phyloP scores from a whole-genome alignment of 257 asterid species.

The Nicotiana obtusifolia region DNA sequence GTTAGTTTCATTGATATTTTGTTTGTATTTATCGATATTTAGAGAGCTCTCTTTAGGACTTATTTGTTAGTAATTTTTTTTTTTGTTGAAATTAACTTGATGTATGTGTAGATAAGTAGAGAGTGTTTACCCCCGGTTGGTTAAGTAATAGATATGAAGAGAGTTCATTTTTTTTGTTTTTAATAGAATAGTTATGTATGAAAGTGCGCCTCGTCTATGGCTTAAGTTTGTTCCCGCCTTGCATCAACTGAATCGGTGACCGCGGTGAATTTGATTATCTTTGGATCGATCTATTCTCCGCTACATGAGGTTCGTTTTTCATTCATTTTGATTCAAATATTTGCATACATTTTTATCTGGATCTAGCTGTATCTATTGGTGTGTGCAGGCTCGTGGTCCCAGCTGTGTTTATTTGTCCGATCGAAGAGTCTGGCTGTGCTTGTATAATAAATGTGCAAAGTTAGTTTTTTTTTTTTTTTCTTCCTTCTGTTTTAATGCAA shows the following conservation, averaged over 20 bases:
- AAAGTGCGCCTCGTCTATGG: neutral
- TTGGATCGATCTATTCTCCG: neutral
- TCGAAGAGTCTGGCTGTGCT: too few relatives aligned
- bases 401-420: neutral
- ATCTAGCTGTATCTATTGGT: neutral
- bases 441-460: neutral
- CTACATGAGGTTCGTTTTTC: neutral
- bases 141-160: neutral
- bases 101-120: neutral
- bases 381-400: neutral
- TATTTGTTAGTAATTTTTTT: neutral
- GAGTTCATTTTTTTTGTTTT: too few relatives aligned
- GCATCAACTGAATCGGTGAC: slow-evolving; percentile 60
- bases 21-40: neutral
- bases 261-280: slow-evolving; percentile 28
- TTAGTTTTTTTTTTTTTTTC: neutral
- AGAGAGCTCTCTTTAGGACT: neutral
- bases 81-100: neutral
- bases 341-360: neutral
- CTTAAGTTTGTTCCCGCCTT: slow-evolving; percentile 43
- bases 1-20: neutral
- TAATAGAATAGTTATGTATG: neutral
- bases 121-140: neutral
- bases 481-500: neutral
- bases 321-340: neutral